Evolutionary conservation across 352 stramenopile genomes (phyloP).

Genomic region (Pythium dissimile): DNA sequence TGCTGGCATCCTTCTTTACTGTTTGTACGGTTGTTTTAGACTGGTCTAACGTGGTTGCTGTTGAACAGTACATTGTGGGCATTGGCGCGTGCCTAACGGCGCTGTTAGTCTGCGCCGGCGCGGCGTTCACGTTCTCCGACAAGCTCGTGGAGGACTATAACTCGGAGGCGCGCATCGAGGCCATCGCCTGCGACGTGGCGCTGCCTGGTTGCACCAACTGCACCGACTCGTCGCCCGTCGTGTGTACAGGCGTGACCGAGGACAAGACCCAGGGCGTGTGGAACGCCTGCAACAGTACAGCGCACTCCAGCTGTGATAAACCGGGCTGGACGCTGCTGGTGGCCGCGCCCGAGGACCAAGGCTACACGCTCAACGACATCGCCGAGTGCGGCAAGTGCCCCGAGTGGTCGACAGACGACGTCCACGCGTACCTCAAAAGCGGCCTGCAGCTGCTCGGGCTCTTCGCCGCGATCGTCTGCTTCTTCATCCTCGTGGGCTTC

Average conservation of each 20-base stretch:
- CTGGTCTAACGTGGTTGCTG: not conserved
- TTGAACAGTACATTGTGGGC: conserved; percentile 64
- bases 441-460: conserved; percentile 64
- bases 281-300: conserved; percentile 34
- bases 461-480: conserved; percentile 58
- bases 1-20: conserved; percentile 6
- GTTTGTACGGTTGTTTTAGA: conserved; percentile 4
- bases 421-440: conserved; percentile 64
- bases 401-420: conserved; percentile 66
- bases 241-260: conserved; percentile 46
- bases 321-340: conserved; percentile 58
- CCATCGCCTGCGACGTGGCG: conserved; percentile 64
- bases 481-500: conserved; percentile 79
- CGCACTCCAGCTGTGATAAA: conserved; percentile 28
- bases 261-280: conserved; percentile 30
- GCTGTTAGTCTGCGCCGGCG: conserved; percentile 55
- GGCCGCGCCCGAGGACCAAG: conserved; percentile 44
- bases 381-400: conserved; percentile 69
- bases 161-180: conserved; percentile 12
- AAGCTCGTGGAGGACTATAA: conserved; percentile 52
- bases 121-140: conserved; percentile 67
- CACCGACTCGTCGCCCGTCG: conserved; percentile 28
- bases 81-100: conserved; percentile 54
- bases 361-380: conserved; percentile 62
- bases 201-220: conserved; percentile 79